These are phyloP conservation scores for Saccharomycopsis oosterbeekiorum DNA, from an alignment of 805 yeast genomes.

Conservation along the genomic window DNA sequence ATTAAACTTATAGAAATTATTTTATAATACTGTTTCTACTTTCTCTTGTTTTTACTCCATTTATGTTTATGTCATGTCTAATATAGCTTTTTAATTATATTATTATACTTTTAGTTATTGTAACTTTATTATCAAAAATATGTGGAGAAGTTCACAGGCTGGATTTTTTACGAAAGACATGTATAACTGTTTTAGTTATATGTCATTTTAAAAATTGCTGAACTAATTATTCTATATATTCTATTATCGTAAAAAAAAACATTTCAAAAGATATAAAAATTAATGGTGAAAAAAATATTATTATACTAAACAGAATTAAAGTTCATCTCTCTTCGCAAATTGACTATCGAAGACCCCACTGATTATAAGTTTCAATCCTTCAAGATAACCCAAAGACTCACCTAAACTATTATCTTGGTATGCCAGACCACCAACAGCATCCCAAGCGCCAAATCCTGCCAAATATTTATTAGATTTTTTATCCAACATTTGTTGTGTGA, in stretches of 20 bases:
- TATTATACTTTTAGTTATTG: not conserved
- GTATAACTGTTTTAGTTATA: too few species aligned
- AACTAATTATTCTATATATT: too few species aligned
- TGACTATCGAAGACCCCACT: constrained; percentile 8
- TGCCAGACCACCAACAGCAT: constrained; percentile 13
- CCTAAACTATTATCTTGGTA: constrained; percentile 7
- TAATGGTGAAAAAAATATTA: too few species aligned
- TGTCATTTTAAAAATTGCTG: too few species aligned
- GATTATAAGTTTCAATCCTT: constrained; percentile 12
- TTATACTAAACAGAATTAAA: not conserved
- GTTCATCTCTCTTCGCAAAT: constrained; percentile 14
- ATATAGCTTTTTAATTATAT: constrained; percentile 1
- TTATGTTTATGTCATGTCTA: not conserved
- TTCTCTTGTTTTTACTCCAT: not conserved
- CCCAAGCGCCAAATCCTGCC: constrained; percentile 18
- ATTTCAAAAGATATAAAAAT: too few species aligned
- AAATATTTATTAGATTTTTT: constrained; percentile 3
- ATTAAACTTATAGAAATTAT: constrained; percentile 29
- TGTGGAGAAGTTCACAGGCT: too few species aligned
- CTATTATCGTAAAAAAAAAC: too few species aligned
- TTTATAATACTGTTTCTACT: not conserved
- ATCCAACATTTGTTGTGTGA: constrained; percentile 6
- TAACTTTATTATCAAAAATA: too few species aligned
- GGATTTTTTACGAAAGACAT: too few species aligned
- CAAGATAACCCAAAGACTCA: not conserved